phyloP scores from a whole-genome alignment of 192 early-diverging fungal species.

The Diversispora epigaea region DNA sequence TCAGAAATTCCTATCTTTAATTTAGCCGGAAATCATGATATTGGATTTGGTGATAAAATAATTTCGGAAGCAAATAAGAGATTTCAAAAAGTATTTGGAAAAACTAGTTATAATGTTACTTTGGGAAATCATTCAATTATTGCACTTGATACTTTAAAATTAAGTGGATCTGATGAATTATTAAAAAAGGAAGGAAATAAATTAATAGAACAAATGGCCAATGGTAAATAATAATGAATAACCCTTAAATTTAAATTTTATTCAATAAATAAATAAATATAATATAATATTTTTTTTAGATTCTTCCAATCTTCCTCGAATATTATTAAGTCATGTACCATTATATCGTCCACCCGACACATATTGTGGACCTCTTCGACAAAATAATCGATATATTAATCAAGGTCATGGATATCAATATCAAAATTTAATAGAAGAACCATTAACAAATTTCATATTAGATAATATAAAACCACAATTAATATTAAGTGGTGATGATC shows the following conservation, averaged over 20 bases:
- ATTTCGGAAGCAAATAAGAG: conserved; percentile 40
- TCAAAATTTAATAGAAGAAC: conserved; percentile 72
- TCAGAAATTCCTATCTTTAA: conserved; percentile 37
- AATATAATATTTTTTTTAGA: not conserved
- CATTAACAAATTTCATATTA: conserved; percentile 61
- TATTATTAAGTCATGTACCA: conserved; percentile 88
- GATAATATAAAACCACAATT: conserved; percentile 58
- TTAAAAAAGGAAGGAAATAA: conserved; percentile 51
- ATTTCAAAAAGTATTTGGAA: conserved; percentile 55
- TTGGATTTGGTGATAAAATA: conserved; percentile 74
- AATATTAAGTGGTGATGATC: conserved; percentile 91
- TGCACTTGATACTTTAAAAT: conserved; percentile 74
- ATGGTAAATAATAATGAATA: conserved; percentile 36
- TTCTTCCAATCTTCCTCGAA: conserved; percentile 41
- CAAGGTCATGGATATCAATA: conserved; percentile 83
- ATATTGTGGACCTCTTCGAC: conserved; percentile 70
- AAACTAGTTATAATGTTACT: conserved; percentile 52
- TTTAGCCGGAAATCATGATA: conserved; percentile 92
- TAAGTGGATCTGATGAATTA: conserved; percentile 46
- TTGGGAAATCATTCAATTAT: conserved; percentile 66
- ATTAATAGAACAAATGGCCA: conserved; percentile 48
- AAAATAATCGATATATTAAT: conserved; percentile 45
- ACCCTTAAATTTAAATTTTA: no score
- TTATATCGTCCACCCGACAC: conserved; percentile 63
- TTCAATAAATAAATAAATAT: not conserved